Percentiles rank a stretch among this genome's conserved stretches.
Conservation (phyloP, 2,329 filamentous ascomycete genomes). For the Penicillium sp. region DNA sequence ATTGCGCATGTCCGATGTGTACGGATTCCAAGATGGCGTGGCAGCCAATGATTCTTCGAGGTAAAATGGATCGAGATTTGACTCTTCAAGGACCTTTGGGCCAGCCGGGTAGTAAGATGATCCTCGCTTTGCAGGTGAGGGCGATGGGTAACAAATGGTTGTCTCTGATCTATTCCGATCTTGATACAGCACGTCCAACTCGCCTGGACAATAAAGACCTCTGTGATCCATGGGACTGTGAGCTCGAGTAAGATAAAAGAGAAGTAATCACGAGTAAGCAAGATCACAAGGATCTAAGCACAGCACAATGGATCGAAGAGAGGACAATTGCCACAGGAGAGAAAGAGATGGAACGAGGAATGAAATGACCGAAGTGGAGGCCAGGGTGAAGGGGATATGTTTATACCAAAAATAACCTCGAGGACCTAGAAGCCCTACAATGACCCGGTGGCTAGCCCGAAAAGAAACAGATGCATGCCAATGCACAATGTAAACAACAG, state of each 20-base stretch:
- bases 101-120: constrained; percentile 34
- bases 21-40: constrained; percentile 27
- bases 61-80: constrained; percentile 41
- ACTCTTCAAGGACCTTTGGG: constrained; percentile 31
- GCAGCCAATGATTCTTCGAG: constrained; percentile 36
- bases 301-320: constrained; percentile 11
- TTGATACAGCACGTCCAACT: constrained; percentile 33
- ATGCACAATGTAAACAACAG: constrained; percentile 40
- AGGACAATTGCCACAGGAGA: constrained; percentile 8
- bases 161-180: constrained; percentile 34
- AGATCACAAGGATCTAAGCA: constrained; percentile 10
- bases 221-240: constrained; percentile 40
- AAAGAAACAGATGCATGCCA: constrained; percentile 35
- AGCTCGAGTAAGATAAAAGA: constrained; percentile 16
- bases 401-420: constrained; percentile 37
- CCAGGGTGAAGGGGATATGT: constrained; percentile 33
- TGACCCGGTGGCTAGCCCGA: constrained; percentile 30
- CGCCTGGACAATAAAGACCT: constrained; percentile 33
- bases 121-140: constrained; percentile 29
- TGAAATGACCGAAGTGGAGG: constrained; percentile 8
- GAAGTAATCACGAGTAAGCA: constrained; percentile 14
- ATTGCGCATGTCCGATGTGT: constrained; percentile 31
- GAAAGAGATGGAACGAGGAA: constrained; percentile 16
- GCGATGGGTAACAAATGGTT: constrained; percentile 28
- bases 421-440: constrained; percentile 5